A percentile compares a stretch with the other conserved stretches of the same genome.
Evolutionary conservation across 2,329 filamentous ascomycete species (phyloP).

Genomic region (Gremmenia infestans): DNA sequence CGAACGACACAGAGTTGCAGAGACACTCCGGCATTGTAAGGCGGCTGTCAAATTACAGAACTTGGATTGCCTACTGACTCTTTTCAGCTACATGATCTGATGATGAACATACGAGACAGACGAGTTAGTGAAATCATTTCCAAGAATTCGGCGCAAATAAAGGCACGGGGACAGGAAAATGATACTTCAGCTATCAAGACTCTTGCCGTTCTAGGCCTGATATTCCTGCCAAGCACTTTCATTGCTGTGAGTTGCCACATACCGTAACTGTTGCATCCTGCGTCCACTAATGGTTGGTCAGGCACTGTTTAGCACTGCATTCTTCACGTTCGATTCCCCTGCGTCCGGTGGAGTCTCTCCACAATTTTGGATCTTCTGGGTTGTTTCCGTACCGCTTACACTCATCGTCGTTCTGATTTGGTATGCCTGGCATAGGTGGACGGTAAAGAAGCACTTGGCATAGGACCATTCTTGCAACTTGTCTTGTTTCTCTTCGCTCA

Average conservation of each 20-base stretch:
- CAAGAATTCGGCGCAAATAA: not conserved
- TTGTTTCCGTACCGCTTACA: not conserved
- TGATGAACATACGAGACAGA: not conserved
- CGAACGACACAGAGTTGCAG: not conserved
- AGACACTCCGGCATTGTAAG: not conserved
- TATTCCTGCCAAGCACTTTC: not conserved
- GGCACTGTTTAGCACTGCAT: not conserved
- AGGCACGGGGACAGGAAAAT: not conserved
- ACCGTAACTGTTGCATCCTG: not conserved
- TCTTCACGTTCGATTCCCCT: not conserved
- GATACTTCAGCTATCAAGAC: not conserved
- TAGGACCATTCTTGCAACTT: not conserved
- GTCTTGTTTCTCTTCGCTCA: not conserved
- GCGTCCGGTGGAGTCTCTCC: not conserved
- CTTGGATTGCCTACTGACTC: not conserved
- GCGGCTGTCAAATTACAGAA: too few species aligned
- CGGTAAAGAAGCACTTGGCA: not conserved
- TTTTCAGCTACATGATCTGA: not conserved
- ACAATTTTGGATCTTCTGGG: conserved; percentile 4
- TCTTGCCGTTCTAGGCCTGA: not conserved
- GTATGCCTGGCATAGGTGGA: not conserved
- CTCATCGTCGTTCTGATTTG: not conserved
- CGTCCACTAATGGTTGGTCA: not conserved
- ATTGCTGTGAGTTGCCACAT: not conserved
- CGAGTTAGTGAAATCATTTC: not conserved